phyloP scores from a whole-genome alignment of 2,329 filamentous ascomycete genomes.

The Huntiella abstrusa region DNA sequence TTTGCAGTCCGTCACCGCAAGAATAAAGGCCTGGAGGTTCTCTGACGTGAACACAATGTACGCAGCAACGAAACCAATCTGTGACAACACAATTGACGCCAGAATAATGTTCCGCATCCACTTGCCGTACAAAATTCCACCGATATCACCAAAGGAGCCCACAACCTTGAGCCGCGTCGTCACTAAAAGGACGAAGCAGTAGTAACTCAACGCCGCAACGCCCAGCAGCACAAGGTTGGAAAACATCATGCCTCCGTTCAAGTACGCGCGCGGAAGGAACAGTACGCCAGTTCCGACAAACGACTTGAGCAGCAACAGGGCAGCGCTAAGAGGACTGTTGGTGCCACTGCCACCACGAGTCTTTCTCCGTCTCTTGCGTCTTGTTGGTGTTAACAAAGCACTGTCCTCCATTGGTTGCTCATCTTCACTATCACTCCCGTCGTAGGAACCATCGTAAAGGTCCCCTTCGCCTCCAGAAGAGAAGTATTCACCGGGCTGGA shows the following conservation, averaged over 20 bases:
- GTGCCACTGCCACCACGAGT: constrained; percentile 54
- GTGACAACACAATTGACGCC: constrained; percentile 79
- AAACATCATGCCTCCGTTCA: constrained; percentile 95
- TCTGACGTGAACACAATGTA: constrained; percentile 96
- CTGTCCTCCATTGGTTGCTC: constrained; percentile 79
- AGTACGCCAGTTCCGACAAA: constrained; percentile 94
- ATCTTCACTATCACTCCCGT: constrained; percentile 35
- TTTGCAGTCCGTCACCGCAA: constrained; percentile 76
- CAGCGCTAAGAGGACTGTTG: constrained; percentile 60
- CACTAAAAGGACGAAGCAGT: constrained; percentile 90
- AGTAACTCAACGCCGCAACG: constrained; percentile 78
- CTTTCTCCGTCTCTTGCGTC: constrained; percentile 58
- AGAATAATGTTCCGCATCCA: constrained; percentile 82
- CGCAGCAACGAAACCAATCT: constrained; percentile 84
- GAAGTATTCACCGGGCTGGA: constrained; percentile 81
- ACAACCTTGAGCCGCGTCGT: constrained; percentile 68
- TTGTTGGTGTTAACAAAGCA: constrained; percentile 58
- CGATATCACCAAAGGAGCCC: constrained; percentile 96
- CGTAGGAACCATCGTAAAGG: constrained; percentile 28
- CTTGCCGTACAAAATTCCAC: constrained; percentile 73
- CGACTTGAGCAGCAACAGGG: constrained; percentile 78
- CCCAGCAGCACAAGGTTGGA: constrained; percentile 77
- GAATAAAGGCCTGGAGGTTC: constrained; percentile 85
- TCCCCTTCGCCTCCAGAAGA: constrained; percentile 55
- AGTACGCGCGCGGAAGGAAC: constrained; percentile 78